These are phyloP conservation scores for Teratosphaeria gauchensis DNA, from an alignment of 2,329 filamentous ascomycete species.

Conservation along the genomic window DNA sequence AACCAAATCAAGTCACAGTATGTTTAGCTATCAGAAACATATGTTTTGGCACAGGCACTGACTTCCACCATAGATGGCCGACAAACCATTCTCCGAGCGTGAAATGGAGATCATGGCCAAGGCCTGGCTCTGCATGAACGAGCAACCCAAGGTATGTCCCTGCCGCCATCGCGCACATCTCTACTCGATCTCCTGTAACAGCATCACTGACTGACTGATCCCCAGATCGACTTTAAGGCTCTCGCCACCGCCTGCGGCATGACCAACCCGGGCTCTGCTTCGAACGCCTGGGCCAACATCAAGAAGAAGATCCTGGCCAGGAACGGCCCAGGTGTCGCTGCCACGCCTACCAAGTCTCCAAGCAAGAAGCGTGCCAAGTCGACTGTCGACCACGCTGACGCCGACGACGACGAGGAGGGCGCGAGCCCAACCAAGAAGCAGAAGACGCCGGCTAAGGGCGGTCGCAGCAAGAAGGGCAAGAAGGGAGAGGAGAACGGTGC, in stretches of 20 bases:
- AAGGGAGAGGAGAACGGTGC: neutral
- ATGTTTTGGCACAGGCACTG: neutral
- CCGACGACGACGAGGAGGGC: conserved; percentile 10
- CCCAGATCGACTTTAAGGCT: conserved; percentile 19
- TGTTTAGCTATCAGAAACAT: neutral
- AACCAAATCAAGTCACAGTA: neutral
- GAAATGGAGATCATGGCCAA: conserved; percentile 13
- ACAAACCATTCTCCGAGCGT: conserved; percentile 11
- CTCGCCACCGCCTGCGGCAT: conserved; percentile 14
- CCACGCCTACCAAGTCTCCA: conserved; percentile 9
- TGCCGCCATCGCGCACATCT: neutral
- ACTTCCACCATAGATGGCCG: conserved; percentile 1
- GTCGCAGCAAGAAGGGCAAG: neutral
- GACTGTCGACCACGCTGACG: conserved; percentile 8
- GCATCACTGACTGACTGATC: neutral
- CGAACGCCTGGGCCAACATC: conserved; percentile 25
- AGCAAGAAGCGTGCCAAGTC: conserved; percentile 12
- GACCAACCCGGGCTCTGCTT: conserved; percentile 18
- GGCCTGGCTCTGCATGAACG: conserved; percentile 14
- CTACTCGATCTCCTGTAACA: neutral
- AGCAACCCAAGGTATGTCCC: conserved; percentile 14
- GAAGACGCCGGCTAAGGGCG: conserved; percentile 5
- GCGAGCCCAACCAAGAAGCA: conserved; percentile 17
- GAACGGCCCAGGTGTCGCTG: conserved; percentile 3
- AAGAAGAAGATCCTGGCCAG: conserved; percentile 23